These are phyloP conservation scores for Scheffersomyces lignosus DNA, from an alignment of 805 yeast genomes.

Conservation along the genomic window DNA sequence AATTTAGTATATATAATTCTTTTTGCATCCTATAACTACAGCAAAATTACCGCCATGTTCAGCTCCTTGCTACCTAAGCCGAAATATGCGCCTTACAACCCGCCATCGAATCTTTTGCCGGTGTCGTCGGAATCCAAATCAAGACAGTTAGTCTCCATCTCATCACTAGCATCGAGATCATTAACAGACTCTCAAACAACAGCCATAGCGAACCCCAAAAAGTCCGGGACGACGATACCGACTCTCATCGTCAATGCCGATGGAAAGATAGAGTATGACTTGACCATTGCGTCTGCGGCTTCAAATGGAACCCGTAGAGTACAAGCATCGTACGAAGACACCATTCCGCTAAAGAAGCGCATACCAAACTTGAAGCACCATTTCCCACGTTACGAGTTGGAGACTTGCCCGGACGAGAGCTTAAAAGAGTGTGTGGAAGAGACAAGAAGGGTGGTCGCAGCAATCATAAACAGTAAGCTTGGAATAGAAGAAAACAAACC, in stretches of 20 bases:
- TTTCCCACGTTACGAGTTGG: conserved; percentile 39
- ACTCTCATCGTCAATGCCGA: conserved; percentile 24
- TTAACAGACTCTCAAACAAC: neutral
- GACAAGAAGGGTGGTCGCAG: conserved; percentile 58
- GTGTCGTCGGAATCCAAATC: conserved; percentile 1
- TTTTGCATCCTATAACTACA: no score
- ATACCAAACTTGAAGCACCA: conserved; percentile 39
- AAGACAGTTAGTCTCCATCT: conserved; percentile 1
- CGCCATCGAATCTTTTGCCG: conserved; percentile 8
- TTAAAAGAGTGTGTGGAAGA: conserved; percentile 48
- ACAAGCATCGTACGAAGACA: conserved; percentile 53
- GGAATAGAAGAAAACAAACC: conserved; percentile 25
- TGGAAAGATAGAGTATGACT: conserved; percentile 27
- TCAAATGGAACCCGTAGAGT: conserved; percentile 19
- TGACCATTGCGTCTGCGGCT: conserved; percentile 21
- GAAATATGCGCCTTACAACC: conserved; percentile 21
- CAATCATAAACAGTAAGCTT: conserved; percentile 45
- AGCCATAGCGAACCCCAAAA: conserved; percentile 2
- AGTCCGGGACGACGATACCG: conserved; percentile 12
- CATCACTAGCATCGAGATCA: conserved; percentile 3
- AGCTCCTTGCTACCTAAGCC: conserved; percentile 38
- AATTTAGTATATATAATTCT: no score
- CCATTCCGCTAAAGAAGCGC: conserved; percentile 55
- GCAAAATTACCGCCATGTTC: no score
- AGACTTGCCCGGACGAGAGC: conserved; percentile 43